phyloP scores from a whole-genome alignment of 768 basidiomycete species.

The Lentinus tigrinus region DNA sequence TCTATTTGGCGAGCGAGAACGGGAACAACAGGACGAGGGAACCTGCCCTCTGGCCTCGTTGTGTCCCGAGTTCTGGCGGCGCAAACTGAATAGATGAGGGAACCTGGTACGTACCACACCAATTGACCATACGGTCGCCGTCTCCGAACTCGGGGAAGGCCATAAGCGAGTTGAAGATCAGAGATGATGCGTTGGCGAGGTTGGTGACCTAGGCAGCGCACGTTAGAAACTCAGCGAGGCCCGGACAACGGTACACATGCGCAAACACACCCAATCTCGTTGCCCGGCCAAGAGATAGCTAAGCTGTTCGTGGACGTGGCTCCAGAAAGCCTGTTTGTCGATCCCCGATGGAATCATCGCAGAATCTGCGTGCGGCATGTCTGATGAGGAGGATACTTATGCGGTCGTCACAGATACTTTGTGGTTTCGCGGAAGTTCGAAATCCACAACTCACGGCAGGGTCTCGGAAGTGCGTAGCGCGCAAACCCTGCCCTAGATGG shows the following conservation, averaged over 20 bases:
- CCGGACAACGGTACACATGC: constrained; percentile 10
- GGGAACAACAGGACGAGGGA: too few relatives aligned
- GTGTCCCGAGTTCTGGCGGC: too few relatives aligned
- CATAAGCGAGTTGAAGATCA: constrained; percentile 76
- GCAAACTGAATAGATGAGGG: not conserved
- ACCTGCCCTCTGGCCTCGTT: too few relatives aligned
- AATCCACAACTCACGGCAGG: not conserved
- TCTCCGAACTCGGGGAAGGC: constrained; percentile 71
- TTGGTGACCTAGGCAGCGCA: constrained; percentile 66
- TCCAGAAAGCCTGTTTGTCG: constrained; percentile 78
- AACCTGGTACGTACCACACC: constrained; percentile 78
- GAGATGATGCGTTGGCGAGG: constrained; percentile 77
- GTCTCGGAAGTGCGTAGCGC: not conserved
- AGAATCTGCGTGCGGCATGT: constrained; percentile 84
- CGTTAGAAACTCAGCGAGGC: constrained; percentile 3
- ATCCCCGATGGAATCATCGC: constrained; percentile 71
- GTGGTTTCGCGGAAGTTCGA: not conserved
- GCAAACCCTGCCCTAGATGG: not conserved
- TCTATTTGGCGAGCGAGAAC: too few relatives aligned
- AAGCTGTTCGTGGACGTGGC: constrained; percentile 67
- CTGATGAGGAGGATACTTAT: not conserved
- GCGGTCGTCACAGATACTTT: not conserved
- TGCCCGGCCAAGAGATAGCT: constrained; percentile 61
- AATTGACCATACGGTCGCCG: constrained; percentile 73
- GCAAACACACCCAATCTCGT: constrained; percentile 67